phyloP scores from a whole-genome alignment of 441 rosid species.

The Jatropha podagrica region DNA sequence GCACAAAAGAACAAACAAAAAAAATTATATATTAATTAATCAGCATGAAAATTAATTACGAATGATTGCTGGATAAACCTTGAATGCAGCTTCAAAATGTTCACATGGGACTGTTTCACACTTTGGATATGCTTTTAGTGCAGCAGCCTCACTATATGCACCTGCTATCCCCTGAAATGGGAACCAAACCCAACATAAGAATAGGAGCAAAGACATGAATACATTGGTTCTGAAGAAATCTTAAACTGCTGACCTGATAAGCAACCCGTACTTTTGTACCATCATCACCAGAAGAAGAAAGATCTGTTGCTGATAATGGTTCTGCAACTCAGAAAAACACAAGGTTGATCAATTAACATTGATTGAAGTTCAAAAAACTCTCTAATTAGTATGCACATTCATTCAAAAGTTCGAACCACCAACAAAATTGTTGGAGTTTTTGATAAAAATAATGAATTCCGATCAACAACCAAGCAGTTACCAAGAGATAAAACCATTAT shows the following conservation, averaged over 20 bases:
- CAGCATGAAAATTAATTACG: not conserved
- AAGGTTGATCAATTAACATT: slow-evolving; percentile 7
- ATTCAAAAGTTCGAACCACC: not conserved
- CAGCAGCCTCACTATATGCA: slow-evolving; percentile 93
- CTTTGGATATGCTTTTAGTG: slow-evolving; percentile 77
- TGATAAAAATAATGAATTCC: not conserved
- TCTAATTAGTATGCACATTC: not conserved
- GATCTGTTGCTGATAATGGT: slow-evolving; percentile 61
- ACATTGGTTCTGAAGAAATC: slow-evolving; percentile 14
- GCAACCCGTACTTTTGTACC: slow-evolving; percentile 70
- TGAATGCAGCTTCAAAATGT: slow-evolving; percentile 79
- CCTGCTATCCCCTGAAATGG: slow-evolving; percentile 77
- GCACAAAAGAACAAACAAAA: slow-evolving; percentile 10
- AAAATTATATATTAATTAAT: slow-evolving; percentile 2
- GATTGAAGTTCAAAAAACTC: not conserved
- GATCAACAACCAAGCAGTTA: not conserved
- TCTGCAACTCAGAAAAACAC: slow-evolving; percentile 43
- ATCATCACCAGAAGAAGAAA: slow-evolving; percentile 35
- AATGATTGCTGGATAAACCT: slow-evolving; percentile 45
- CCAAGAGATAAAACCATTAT: not conserved
- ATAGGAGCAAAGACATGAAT: slow-evolving; percentile 16
- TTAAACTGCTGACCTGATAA: slow-evolving; percentile 59
- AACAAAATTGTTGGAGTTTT: not conserved
- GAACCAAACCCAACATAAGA: slow-evolving; percentile 20
- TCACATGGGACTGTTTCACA: slow-evolving; percentile 95